These are phyloP conservation scores for Kalanchoe fedtschenkoi DNA, from an alignment of 164 flowering plant species.

Conservation along the genomic window DNA sequence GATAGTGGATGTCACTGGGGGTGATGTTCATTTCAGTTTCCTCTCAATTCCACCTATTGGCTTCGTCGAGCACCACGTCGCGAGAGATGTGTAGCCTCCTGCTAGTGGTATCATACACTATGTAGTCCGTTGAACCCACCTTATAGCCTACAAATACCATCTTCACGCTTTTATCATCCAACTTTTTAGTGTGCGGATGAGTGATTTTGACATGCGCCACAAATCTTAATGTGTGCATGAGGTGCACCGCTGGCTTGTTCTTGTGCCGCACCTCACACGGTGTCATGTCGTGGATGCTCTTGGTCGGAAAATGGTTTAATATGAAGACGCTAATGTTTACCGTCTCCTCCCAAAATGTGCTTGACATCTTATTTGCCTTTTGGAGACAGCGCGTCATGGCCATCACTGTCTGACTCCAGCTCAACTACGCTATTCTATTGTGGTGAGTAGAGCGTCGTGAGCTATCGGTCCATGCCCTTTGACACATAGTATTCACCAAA, in stretches of 20 bases:
- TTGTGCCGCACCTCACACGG: neutral
- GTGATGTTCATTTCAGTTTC: too few relatives aligned
- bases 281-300: neutral
- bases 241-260: neutral
- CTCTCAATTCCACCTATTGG: neutral
- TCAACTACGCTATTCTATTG: neutral
- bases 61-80: neutral
- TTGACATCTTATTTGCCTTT: neutral
- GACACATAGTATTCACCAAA: neutral
- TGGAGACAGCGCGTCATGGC: neutral
- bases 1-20: too few relatives aligned
- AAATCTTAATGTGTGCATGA: neutral
- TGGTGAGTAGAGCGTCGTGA: neutral
- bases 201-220: neutral
- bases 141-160: neutral
- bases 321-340: neutral
- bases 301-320: neutral
- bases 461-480: neutral
- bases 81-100: too few relatives aligned
- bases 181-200: neutral
- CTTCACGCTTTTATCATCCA: neutral
- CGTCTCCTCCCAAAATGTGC: neutral
- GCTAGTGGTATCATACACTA: neutral
- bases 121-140: neutral
- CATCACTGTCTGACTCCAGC: too few relatives aligned